A percentile compares a stretch with the other conserved stretches of the same genome.
Evolutionary conservation across 2,329 filamentous ascomycete species (phyloP).

Genomic region (Aspergillus fischeri): DNA sequence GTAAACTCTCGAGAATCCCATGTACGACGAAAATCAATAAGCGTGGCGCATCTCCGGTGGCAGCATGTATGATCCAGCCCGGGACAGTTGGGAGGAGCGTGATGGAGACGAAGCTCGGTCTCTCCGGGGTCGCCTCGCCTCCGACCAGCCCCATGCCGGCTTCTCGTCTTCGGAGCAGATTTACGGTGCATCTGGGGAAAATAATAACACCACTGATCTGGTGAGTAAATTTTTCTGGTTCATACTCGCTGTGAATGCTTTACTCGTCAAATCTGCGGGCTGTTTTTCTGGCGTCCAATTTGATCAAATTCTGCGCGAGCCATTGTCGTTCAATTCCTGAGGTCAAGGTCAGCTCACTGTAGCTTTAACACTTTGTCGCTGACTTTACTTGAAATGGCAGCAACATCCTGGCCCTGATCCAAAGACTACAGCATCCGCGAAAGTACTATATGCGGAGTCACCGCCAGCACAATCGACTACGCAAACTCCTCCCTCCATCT

Average conservation of each 20-base stretch:
- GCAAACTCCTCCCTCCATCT: background rate
- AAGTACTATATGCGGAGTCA: background rate
- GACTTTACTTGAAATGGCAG: background rate
- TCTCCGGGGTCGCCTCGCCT: conserved; percentile 1
- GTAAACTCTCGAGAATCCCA: background rate
- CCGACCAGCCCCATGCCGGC: background rate
- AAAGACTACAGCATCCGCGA: conserved; percentile 1
- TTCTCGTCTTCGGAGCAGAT: background rate
- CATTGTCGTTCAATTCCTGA: background rate
- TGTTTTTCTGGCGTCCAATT: background rate
- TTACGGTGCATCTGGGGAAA: background rate
- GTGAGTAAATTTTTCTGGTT: background rate
- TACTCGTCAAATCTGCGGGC: background rate
- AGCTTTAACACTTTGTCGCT: background rate
- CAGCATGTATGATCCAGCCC: conserved; percentile 23
- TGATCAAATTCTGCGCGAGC: background rate
- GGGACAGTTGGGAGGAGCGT: conserved; percentile 19
- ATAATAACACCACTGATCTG: background rate
- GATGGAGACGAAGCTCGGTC: conserved; percentile 2
- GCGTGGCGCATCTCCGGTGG: conserved; percentile 3
- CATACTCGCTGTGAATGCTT: background rate
- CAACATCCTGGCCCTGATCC: conserved; percentile 1
- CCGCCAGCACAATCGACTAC: background rate
- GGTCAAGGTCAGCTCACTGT: background rate
- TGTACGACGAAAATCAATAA: conserved; percentile 5